phyloP scores from a whole-genome alignment of 2,329 filamentous ascomycete species.

The Paraphoma sp. region DNA sequence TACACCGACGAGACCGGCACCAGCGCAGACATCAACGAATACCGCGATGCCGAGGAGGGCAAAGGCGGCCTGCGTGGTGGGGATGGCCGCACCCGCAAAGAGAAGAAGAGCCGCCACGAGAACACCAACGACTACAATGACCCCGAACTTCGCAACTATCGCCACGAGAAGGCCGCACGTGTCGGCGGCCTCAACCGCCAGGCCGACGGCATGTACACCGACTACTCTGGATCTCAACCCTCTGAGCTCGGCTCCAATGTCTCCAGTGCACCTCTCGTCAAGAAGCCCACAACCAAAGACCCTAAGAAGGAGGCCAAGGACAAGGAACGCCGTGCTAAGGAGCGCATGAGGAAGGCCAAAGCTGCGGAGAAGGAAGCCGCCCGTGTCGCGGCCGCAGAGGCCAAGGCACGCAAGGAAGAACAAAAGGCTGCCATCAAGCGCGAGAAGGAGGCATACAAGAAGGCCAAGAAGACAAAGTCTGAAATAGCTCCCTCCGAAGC shows the following conservation, averaged over 20 bases:
- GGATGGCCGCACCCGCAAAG: conserved; percentile 49
- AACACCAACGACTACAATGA: conserved; percentile 60
- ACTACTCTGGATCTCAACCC: conserved; percentile 72
- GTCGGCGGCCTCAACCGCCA: conserved; percentile 89
- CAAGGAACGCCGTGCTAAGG: conserved; percentile 53
- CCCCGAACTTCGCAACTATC: conserved; percentile 78
- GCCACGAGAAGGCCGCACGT: conserved; percentile 82
- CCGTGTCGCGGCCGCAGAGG: conserved; percentile 41
- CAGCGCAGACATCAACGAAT: conserved; percentile 51
- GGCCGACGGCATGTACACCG: conserved; percentile 79
- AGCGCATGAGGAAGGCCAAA: conserved; percentile 58
- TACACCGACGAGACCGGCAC: conserved; percentile 56
- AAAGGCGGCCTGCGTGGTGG: conserved; percentile 52
- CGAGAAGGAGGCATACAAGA: conserved; percentile 51
- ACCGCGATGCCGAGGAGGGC: conserved; percentile 49
- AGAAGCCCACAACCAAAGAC: conserved; percentile 50
- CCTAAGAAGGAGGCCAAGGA: conserved; percentile 48
- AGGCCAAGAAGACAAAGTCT: conserved; percentile 48
- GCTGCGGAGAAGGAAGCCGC: conserved; percentile 47
- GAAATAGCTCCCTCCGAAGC: conserved; percentile 37
- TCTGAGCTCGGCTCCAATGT: conserved; percentile 62
- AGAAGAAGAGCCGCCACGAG: conserved; percentile 58
- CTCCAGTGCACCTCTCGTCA: conserved; percentile 53
- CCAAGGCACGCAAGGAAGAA: conserved; percentile 54
- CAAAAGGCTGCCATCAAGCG: conserved; percentile 44